Percentiles rank a stretch among this genome's conserved stretches.
phyloP scores from a whole-genome alignment of 305 asterid genomes.

The Andrographis paniculata region DNA sequence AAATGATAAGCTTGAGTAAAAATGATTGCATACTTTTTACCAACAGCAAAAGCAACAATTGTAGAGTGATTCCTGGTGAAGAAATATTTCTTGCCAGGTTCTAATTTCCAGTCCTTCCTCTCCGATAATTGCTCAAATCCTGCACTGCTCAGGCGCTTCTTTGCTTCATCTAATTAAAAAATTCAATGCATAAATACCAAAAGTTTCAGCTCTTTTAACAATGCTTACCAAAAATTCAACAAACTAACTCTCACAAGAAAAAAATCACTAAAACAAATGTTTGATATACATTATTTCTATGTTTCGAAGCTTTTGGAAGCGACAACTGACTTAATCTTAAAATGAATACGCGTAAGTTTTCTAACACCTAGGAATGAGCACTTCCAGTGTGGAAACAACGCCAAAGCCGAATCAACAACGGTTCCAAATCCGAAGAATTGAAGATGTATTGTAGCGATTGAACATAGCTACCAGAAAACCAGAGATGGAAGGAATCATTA shows the following conservation, averaged over 20 bases:
- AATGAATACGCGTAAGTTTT: too few relatives aligned
- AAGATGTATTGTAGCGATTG: neutral
- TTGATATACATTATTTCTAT: too few relatives aligned
- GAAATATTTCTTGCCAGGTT: conserved; percentile 83
- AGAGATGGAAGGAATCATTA: conserved; percentile 18
- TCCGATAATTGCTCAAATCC: conserved; percentile 70
- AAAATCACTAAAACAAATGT: too few relatives aligned
- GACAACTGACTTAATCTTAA: too few relatives aligned
- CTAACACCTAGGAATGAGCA: too few relatives aligned
- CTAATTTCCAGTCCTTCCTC: conserved; percentile 77
- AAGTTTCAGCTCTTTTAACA: neutral
- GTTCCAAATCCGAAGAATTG: conserved; percentile 11
- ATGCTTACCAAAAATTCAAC: neutral
- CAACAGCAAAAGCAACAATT: conserved; percentile 89
- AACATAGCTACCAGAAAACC: neutral
- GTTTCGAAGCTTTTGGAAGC: too few relatives aligned
- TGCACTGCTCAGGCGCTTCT: conserved; percentile 50
- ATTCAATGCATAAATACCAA: conserved; percentile 12
- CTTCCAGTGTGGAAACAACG: too few relatives aligned
- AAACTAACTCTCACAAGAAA: too few relatives aligned
- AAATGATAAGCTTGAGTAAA: too few relatives aligned
- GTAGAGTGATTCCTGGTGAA: conserved; percentile 92
- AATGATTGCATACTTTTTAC: conserved; percentile 55
- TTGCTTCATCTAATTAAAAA: conserved; percentile 58
- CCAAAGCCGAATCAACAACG: conserved; percentile 11